Percentiles rank a stretch among this genome's conserved stretches.
These are phyloP conservation scores for Candida yuanshanica DNA, from an alignment of 805 yeast genomes.

Conservation along the genomic window DNA sequence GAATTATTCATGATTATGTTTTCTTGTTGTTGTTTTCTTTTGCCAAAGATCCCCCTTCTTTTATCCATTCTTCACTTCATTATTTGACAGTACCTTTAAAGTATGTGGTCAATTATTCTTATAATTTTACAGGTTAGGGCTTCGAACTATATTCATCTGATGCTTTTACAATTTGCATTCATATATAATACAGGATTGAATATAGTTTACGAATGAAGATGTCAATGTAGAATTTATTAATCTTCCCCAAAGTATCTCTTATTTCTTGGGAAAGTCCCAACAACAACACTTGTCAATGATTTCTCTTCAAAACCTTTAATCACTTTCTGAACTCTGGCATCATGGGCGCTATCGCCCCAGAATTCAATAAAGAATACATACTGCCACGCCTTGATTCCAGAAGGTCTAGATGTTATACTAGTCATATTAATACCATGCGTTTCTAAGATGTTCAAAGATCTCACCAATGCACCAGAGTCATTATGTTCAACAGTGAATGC, in stretches of 20 bases:
- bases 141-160: neutral
- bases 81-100: neutral
- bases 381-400: slow-evolving; percentile 63
- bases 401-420: slow-evolving; percentile 75
- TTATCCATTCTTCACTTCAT: neutral
- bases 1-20: neutral
- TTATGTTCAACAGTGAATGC: slow-evolving; percentile 62
- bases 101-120: neutral
- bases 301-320: slow-evolving; percentile 36
- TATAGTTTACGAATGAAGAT: neutral
- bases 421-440: slow-evolving; percentile 55
- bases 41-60: neutral
- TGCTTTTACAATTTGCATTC: neutral
- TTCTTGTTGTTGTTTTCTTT: neutral
- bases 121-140: neutral
- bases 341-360: slow-evolving; percentile 35
- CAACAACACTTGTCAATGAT: slow-evolving; percentile 46
- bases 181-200: neutral
- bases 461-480: slow-evolving; percentile 70
- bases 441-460: slow-evolving; percentile 54
- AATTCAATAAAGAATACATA: slow-evolving; percentile 79
- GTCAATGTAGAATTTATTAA: no score
- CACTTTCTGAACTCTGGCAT: slow-evolving; percentile 28
- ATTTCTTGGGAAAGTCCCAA: slow-evolving; percentile 54
- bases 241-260: slow-evolving; percentile 29